These are phyloP conservation scores for Falciphora oryzae DNA, from an alignment of 2,329 filamentous ascomycete species.

Conservation along the genomic window DNA sequence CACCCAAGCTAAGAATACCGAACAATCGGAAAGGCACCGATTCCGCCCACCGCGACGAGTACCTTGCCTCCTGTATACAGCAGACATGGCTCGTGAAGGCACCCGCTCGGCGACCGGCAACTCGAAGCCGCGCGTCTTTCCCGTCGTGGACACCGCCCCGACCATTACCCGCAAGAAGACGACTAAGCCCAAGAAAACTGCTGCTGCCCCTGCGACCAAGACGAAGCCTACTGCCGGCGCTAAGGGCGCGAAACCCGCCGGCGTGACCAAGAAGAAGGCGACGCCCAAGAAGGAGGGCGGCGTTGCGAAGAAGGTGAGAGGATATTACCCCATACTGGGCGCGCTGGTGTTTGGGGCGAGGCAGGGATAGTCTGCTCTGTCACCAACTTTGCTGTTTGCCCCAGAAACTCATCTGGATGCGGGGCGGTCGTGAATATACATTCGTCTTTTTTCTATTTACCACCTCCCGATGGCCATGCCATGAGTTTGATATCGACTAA, in stretches of 20 bases:
- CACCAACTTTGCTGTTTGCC: not conserved
- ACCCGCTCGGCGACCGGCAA: slow-evolving; percentile 47
- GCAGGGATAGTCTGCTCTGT: too few relatives aligned
- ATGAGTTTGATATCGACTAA: not conserved
- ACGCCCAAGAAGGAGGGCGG: slow-evolving; percentile 29
- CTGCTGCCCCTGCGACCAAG: slow-evolving; percentile 21
- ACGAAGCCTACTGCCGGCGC: slow-evolving; percentile 18
- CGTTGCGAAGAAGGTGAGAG: slow-evolving; percentile 26
- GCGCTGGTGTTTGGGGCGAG: not conserved
- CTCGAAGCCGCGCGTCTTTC: slow-evolving; percentile 46
- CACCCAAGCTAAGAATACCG: not conserved
- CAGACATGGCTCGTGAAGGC: slow-evolving; percentile 42
- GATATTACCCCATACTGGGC: not conserved
- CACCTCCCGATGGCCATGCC: not conserved
- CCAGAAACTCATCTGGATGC: too few relatives aligned
- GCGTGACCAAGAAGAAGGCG: slow-evolving; percentile 32
- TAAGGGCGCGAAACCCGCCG: slow-evolving; percentile 25
- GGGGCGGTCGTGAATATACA: too few relatives aligned
- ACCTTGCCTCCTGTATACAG: not conserved
- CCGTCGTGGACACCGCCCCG: slow-evolving; percentile 41
- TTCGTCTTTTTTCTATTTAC: not conserved
- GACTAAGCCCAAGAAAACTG: slow-evolving; percentile 13
- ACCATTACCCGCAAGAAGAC: slow-evolving; percentile 34
- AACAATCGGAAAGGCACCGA: not conserved
- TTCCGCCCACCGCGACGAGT: not conserved